Evolutionary conservation across 2,329 filamentous ascomycete species (phyloP).

Genomic region (Diplodia seriata): DNA sequence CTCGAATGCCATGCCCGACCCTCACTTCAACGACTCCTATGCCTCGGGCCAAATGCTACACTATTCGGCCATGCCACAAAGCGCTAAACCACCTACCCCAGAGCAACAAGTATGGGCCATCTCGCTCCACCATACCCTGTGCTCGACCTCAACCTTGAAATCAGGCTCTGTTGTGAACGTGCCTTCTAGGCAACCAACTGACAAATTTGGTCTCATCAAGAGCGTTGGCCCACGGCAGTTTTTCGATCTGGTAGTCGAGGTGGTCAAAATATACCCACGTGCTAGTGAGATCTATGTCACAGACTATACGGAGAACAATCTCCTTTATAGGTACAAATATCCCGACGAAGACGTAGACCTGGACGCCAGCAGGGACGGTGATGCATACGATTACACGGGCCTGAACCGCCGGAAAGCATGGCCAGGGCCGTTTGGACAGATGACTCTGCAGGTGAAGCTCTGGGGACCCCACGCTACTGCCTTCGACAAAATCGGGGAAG

Average conservation of each 20-base stretch:
- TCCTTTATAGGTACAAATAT: slow-evolving; percentile 64
- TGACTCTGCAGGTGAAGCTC: slow-evolving; percentile 73
- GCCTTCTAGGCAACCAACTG: not conserved
- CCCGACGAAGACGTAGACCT: slow-evolving; percentile 41
- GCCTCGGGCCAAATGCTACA: slow-evolving; percentile 32
- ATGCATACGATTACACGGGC: slow-evolving; percentile 62
- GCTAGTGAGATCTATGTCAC: slow-evolving; percentile 70
- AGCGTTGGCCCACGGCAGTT: slow-evolving; percentile 65
- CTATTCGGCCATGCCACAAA: not conserved
- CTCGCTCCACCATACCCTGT: slow-evolving; percentile 36
- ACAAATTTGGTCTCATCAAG: slow-evolving; percentile 59
- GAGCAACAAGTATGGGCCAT: slow-evolving; percentile 47
- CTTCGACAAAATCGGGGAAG: slow-evolving; percentile 62
- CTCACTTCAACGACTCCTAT: slow-evolving; percentile 40
- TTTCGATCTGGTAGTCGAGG: slow-evolving; percentile 73
- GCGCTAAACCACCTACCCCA: slow-evolving; percentile 31
- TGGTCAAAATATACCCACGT: slow-evolving; percentile 64
- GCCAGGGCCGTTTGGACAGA: slow-evolving; percentile 76
- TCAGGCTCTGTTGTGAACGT: not conserved
- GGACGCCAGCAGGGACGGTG: slow-evolving; percentile 55
- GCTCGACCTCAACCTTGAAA: too few relatives aligned
- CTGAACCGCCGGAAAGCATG: slow-evolving; percentile 58
- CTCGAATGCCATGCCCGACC: slow-evolving; percentile 38
- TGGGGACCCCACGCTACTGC: slow-evolving; percentile 72
- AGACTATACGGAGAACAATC: slow-evolving; percentile 78